phyloP scores from a whole-genome alignment of 2,329 filamentous ascomycete genomes.

The Parastagonospora nodorum region DNA sequence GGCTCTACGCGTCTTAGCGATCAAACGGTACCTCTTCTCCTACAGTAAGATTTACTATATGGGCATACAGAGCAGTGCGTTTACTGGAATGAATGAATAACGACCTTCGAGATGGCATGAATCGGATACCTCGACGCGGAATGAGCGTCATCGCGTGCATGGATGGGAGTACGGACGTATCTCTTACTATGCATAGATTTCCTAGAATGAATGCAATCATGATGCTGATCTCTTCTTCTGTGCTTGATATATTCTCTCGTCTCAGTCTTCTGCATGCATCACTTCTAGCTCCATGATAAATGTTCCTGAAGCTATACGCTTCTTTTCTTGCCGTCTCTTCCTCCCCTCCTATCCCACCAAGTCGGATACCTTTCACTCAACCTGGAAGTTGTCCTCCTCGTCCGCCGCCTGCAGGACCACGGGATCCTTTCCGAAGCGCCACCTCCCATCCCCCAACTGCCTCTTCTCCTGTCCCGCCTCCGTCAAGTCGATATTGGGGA shows the following conservation, averaged over 20 bases:
- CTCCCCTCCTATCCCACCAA: too few relatives aligned
- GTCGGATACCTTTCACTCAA: too few relatives aligned
- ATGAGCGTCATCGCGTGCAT: neutral
- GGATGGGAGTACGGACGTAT: neutral
- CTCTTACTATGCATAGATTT: neutral
- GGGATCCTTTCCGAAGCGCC: neutral
- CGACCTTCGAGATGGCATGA: neutral
- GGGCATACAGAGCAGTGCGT: neutral
- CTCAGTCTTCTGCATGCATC: too few relatives aligned
- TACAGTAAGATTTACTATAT: neutral
- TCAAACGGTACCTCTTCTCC: neutral
- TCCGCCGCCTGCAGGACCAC: neutral
- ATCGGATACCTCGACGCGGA: neutral
- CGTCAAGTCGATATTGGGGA: neutral
- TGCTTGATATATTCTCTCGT: neutral
- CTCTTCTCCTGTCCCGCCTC: neutral
- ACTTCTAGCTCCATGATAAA: too few relatives aligned
- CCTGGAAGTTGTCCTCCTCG: too few relatives aligned
- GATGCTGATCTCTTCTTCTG: neutral
- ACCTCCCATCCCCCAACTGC: neutral
- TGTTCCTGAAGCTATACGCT: too few relatives aligned
- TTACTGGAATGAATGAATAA: neutral
- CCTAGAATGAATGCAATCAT: neutral
- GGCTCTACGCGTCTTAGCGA: neutral
- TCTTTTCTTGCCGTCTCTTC: too few relatives aligned